These are phyloP conservation scores for Mucor piriformis DNA, from an alignment of 371 early-diverging fungal species.

Conservation along the genomic window DNA sequence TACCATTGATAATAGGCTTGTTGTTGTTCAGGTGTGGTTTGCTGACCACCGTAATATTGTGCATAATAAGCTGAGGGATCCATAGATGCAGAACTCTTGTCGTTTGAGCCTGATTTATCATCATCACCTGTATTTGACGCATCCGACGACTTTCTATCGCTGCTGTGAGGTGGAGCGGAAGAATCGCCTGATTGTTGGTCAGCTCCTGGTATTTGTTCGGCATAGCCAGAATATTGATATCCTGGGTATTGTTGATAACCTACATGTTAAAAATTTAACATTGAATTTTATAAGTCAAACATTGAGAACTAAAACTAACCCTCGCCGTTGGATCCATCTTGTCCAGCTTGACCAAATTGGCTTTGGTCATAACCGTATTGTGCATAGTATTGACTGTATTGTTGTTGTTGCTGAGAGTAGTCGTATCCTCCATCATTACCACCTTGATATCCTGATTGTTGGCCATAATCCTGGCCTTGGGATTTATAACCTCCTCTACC, in stretches of 20 bases:
- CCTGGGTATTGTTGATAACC: slow-evolving; percentile 30
- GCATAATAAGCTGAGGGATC: slow-evolving; percentile 35
- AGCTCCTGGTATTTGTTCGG: slow-evolving; percentile 21
- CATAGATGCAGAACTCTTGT: slow-evolving; percentile 3
- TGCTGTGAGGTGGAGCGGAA: slow-evolving; percentile 2
- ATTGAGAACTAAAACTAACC: too few relatives aligned
- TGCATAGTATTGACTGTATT: slow-evolving; percentile 47
- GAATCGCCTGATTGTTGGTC: slow-evolving; percentile 20
- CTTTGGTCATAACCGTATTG: slow-evolving; percentile 45
- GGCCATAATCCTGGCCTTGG: slow-evolving; percentile 17
- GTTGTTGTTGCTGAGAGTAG: slow-evolving; percentile 11
- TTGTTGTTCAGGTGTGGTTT: slow-evolving; percentile 36
- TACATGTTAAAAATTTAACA: background rate
- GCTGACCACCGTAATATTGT: slow-evolving; percentile 38
- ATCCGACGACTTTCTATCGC: slow-evolving; percentile 9
- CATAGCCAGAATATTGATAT: slow-evolving; percentile 24
- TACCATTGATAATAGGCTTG: slow-evolving; percentile 53
- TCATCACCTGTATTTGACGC: slow-evolving; percentile 2
- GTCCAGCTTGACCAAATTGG: slow-evolving; percentile 5
- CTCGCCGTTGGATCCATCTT: background rate
- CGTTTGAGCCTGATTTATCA: slow-evolving; percentile 6
- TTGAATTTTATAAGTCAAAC: too few relatives aligned
- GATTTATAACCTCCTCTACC: slow-evolving; percentile 34
- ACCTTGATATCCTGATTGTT: slow-evolving; percentile 21
- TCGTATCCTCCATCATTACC: slow-evolving; percentile 26